These are phyloP conservation scores for Euptelea pleiosperma DNA, from an alignment of 164 flowering plant species.

Conservation along the genomic window DNA sequence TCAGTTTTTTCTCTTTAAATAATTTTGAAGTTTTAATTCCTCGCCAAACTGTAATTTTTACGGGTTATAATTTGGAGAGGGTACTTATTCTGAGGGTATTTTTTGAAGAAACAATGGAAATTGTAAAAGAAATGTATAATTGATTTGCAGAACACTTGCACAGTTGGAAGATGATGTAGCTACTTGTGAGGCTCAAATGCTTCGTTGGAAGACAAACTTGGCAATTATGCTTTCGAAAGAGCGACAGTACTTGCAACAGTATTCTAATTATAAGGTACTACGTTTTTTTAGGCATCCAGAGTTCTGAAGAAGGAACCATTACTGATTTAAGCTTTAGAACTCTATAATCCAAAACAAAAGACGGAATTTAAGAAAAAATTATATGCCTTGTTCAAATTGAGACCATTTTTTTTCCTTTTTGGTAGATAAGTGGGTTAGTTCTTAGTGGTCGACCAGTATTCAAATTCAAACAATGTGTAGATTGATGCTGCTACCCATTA, in stretches of 20 bases:
- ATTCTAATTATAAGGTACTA: conserved; percentile 71
- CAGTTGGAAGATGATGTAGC: conserved; percentile 87
- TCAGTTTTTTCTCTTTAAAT: background rate
- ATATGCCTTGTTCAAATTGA: too few relatives aligned
- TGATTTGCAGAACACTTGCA: conserved; percentile 57
- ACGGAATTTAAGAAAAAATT: too few relatives aligned
- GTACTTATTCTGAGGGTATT: too few relatives aligned
- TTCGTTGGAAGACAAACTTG: conserved; percentile 78
- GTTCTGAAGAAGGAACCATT: background rate
- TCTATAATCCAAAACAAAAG: background rate
- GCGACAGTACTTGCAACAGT: conserved; percentile 75
- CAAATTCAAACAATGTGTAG: too few relatives aligned
- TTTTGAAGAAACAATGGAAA: background rate
- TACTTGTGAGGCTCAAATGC: conserved; percentile 77
- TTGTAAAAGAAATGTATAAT: background rate
- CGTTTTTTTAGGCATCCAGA: background rate
- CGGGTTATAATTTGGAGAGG: background rate
- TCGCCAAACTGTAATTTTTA: background rate
- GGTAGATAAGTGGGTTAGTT: too few relatives aligned
- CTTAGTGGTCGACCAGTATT: too few relatives aligned
- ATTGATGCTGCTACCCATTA: too few relatives aligned
- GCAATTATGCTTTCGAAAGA: conserved; percentile 83
- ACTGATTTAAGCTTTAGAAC: background rate
- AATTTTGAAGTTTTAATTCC: background rate
- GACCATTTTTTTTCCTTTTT: too few relatives aligned